phyloP scores from a whole-genome alignment of 208 protist species.

The Tetramitus jugosus region DNA sequence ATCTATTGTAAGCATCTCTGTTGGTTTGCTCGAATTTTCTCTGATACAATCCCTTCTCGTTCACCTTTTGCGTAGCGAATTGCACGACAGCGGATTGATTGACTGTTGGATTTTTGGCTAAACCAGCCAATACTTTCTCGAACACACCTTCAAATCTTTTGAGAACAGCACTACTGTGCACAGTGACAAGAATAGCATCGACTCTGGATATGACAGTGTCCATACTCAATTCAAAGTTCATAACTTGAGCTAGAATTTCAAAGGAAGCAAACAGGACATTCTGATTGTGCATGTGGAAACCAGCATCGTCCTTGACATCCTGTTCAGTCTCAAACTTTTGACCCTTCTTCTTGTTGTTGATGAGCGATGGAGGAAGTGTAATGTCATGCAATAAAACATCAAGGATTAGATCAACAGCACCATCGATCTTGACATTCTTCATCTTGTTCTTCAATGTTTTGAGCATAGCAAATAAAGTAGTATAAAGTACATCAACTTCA shows the following conservation, averaged over 20 bases:
- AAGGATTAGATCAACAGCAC: background rate
- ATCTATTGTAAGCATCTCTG: background rate
- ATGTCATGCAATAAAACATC: background rate
- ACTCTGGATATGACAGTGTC: background rate
- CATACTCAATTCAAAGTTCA: background rate
- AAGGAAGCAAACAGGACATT: no score
- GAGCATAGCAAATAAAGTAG: background rate
- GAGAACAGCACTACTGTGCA: background rate
- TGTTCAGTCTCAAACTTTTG: no score
- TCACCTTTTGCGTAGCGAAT: background rate
- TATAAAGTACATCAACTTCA: background rate
- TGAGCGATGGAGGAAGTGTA: conserved; percentile 8
- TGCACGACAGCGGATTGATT: background rate
- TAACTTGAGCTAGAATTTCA: background rate
- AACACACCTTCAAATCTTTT: conserved; percentile 13
- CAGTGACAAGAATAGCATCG: background rate
- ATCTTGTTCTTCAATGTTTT: background rate
- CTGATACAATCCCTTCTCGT: background rate
- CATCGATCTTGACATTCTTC: background rate
- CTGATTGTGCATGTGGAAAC: no score
- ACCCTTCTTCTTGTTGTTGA: no score
- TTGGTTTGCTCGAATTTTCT: background rate
- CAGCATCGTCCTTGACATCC: no score
- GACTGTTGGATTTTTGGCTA: background rate
- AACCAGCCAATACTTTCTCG: background rate